Evolutionary conservation across 1,284 basidiomycete species (phyloP), one percentile per base, ranked within the genome.

Genomic region (Ceratobasidium sp.): DNA sequence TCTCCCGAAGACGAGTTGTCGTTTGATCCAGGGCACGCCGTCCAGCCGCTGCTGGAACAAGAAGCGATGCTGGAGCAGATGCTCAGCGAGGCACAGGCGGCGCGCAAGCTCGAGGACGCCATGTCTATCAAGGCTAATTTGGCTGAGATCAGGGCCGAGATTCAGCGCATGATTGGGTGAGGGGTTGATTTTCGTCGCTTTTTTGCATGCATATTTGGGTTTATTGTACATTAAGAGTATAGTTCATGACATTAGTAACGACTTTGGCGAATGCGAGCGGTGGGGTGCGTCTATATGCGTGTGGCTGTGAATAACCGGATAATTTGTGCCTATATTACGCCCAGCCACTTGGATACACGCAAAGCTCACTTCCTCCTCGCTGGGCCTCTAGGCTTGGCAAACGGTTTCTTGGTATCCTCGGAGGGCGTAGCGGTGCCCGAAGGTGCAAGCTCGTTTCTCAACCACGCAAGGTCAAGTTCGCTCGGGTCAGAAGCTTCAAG

Each of bases 11-110:
- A 47, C 32, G 40, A 29, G 25, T 60, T 43, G 40, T 47, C 52
- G 10, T 10, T 52, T 17, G 87, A 91, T 73, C 86, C 89, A 0
- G 84, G 88, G 1, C 82, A 85, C 35, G 80, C 83, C 2, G 80
- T 96, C 25, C 93, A 96, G 75, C 93, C 94, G 1, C 79, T 96
- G 20, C 82, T 96, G 8, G 94, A 96, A 78, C 94, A 96, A 78
- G 94, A 96, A 78, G 90, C 91, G 2, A 82, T 95, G 56, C 81
- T 96, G 35, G 93, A 96, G 79, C 83, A 85, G 1, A 93, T 91
- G 75, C 83, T 93, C 3, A 87, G 90, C 73, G 91, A 95, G 76
- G 93, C 93, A 3, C 89, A 88, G 77, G 85, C 86, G 0, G 89
- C 89, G 74, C 82, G 94, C 50, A 96, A 96, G 79, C 95, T 96